Percentiles rank a stretch among this genome's conserved stretches.
These are phyloP conservation scores for Durio zibethinus DNA, from an alignment of 345 rosid species.

Conservation along the genomic window DNA sequence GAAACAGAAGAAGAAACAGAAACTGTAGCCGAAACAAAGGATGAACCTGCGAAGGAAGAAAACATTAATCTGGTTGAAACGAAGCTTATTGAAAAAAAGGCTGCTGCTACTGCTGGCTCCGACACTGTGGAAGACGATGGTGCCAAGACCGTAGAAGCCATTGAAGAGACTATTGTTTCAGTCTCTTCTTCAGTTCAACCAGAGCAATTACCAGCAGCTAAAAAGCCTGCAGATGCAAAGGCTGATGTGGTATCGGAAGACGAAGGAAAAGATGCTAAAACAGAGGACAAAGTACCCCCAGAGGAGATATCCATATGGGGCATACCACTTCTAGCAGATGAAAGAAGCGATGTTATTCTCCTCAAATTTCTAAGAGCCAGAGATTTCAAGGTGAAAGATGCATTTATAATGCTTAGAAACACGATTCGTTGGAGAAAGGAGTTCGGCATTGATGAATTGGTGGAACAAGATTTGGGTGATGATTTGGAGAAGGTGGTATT, in stretches of 20 bases:
- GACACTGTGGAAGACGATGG: constrained; percentile 65
- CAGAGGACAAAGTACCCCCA: constrained; percentile 19
- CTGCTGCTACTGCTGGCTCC: constrained; percentile 17
- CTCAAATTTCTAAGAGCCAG: constrained; percentile 61
- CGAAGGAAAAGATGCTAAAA: constrained; percentile 12
- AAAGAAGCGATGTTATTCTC: constrained; percentile 54
- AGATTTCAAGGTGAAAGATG: constrained; percentile 59
- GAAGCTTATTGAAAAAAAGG: constrained; percentile 18
- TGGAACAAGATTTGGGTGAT: constrained; percentile 58
- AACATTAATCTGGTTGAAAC: constrained; percentile 10
- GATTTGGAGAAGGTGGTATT: constrained; percentile 71
- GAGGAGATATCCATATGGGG: constrained; percentile 53
- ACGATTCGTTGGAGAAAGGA: constrained; percentile 56
- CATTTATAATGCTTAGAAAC: constrained; percentile 53
- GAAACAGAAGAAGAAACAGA: neutral
- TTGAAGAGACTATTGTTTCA: constrained; percentile 70
- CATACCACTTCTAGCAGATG: constrained; percentile 48
- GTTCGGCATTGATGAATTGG: constrained; percentile 48
- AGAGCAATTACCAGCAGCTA: constrained; percentile 17
- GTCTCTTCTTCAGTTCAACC: constrained; percentile 34
- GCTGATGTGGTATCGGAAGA: constrained; percentile 20
- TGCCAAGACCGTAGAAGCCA: constrained; percentile 76
- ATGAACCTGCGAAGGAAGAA: constrained; percentile 26
- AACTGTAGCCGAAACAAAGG: neutral
- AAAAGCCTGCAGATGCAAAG: neutral